These are phyloP conservation scores for Colletotrichum tofieldiae DNA, from an alignment of 2,329 filamentous ascomycete species.

Conservation along the genomic window DNA sequence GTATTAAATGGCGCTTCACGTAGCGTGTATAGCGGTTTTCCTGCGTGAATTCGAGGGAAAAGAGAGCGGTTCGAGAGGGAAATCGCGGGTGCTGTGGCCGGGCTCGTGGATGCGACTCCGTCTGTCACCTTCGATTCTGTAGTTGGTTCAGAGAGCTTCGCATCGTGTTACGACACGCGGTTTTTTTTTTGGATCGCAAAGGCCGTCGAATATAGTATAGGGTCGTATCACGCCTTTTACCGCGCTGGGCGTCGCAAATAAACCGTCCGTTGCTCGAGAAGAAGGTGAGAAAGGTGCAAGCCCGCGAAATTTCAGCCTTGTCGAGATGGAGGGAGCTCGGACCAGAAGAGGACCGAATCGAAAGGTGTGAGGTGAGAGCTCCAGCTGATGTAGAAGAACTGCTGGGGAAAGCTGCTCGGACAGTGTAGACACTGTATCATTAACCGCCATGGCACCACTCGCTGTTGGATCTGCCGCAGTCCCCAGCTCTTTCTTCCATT, in stretches of 20 bases:
- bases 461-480: background rate
- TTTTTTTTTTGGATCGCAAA: conserved; percentile 16
- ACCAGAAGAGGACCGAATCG: conserved; percentile 13
- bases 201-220: background rate
- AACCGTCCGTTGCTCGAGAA: background rate
- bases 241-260: background rate
- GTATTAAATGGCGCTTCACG: background rate
- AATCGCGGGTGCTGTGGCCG: conserved; percentile 40
- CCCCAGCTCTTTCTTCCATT: background rate
- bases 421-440: conserved; percentile 21
- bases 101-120: conserved; percentile 36
- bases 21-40: too few relatives aligned
- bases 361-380: conserved; percentile 13
- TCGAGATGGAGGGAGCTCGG: conserved; percentile 34
- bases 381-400: background rate
- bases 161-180: conserved; percentile 35
- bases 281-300: conserved; percentile 6
- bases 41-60: background rate
- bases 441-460: background rate
- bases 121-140: conserved; percentile 42
- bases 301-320: conserved; percentile 41
- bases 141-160: conserved; percentile 21
- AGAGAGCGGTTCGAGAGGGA: conserved; percentile 33
- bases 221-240: background rate
- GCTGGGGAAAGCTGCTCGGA: background rate